phyloP scores from a whole-genome alignment of 2,329 filamentous ascomycete genomes.

The Escovopsis weberi region DNA sequence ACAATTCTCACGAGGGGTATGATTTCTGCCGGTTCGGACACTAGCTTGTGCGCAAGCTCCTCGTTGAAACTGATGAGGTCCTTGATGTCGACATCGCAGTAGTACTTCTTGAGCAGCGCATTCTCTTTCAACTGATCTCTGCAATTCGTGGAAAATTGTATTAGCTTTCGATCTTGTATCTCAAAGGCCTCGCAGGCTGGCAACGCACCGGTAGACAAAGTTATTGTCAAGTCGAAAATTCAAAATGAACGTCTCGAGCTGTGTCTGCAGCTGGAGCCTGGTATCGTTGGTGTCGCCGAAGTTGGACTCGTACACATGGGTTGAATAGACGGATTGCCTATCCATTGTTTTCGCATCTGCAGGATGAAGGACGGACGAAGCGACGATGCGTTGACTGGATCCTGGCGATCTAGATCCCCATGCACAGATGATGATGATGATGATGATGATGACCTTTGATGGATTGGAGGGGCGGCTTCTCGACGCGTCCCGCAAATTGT shows the following conservation, averaged over 20 bases:
- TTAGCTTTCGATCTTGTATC: not conserved
- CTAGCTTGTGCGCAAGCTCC: slow-evolving; percentile 79
- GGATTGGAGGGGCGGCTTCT: slow-evolving; percentile 12
- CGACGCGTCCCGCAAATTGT: slow-evolving; percentile 8
- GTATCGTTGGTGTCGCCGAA: slow-evolving; percentile 53
- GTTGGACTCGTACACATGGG: slow-evolving; percentile 62
- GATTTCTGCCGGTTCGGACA: slow-evolving; percentile 79
- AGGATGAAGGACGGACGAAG: slow-evolving; percentile 7
- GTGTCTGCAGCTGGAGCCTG: slow-evolving; percentile 56
- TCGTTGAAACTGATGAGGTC: slow-evolving; percentile 95
- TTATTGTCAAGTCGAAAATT: slow-evolving; percentile 88
- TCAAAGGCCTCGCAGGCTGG: not conserved
- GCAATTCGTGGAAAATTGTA: slow-evolving; percentile 6
- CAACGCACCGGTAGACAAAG: slow-evolving; percentile 74
- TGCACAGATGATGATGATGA: slow-evolving; percentile 3
- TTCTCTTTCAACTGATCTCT: slow-evolving; percentile 95
- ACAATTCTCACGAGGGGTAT: slow-evolving; percentile 63
- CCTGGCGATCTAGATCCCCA: too few relatives aligned
- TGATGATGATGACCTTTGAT: slow-evolving; percentile 8
- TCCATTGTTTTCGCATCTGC: slow-evolving; percentile 46
- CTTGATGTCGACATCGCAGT: slow-evolving; percentile 88
- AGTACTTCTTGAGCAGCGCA: slow-evolving; percentile 85
- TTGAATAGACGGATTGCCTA: slow-evolving; percentile 70
- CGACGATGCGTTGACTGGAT: not conserved
- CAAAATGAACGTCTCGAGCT: slow-evolving; percentile 81